A percentile compares a stretch with the other conserved stretches of the same genome.
Evolutionary conservation across 2,329 filamentous ascomycete species (phyloP).

Genomic region (Colletotrichum horii): DNA sequence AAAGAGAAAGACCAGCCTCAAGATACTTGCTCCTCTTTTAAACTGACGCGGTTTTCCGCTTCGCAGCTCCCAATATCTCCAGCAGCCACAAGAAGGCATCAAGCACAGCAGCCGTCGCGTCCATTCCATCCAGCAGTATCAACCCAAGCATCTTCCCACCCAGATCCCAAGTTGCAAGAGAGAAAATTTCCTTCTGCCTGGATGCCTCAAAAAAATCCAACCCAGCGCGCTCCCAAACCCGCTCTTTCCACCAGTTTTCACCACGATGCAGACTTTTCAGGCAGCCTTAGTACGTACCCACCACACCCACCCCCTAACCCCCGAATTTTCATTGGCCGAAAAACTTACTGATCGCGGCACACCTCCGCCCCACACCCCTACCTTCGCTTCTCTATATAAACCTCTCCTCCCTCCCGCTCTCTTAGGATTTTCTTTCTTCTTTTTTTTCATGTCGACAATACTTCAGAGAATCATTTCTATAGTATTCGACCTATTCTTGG

Average conservation of each 20-base stretch:
- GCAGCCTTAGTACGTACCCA: not conserved
- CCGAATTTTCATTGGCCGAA: slow-evolving; percentile 1
- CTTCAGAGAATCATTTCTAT: slow-evolving; percentile 91
- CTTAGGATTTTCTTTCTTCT: slow-evolving; percentile 12
- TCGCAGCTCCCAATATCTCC: not conserved
- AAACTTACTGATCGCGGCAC: slow-evolving; percentile 3
- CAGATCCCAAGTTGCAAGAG: not conserved
- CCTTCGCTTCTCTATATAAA: not conserved
- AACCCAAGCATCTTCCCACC: not conserved
- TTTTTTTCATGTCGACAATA: slow-evolving; percentile 23
- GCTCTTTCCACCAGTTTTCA: not conserved
- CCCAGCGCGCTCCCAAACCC: not conserved
- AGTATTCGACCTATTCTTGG: slow-evolving; percentile 93
- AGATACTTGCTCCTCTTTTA: not conserved
- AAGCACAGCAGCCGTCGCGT: not conserved
- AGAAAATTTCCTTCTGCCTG: not conserved
- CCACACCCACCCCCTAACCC: not conserved
- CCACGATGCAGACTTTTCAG: not conserved
- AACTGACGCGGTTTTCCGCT: not conserved
- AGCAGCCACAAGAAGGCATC: not conserved
- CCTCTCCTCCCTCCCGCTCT: not conserved
- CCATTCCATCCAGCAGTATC: not conserved
- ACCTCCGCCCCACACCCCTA: not conserved
- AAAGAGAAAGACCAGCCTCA: not conserved
- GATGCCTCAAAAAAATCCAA: not conserved